Conservation (phyloP, 768 basidiomycete species). For the Leccinum incarnatum region DNA sequence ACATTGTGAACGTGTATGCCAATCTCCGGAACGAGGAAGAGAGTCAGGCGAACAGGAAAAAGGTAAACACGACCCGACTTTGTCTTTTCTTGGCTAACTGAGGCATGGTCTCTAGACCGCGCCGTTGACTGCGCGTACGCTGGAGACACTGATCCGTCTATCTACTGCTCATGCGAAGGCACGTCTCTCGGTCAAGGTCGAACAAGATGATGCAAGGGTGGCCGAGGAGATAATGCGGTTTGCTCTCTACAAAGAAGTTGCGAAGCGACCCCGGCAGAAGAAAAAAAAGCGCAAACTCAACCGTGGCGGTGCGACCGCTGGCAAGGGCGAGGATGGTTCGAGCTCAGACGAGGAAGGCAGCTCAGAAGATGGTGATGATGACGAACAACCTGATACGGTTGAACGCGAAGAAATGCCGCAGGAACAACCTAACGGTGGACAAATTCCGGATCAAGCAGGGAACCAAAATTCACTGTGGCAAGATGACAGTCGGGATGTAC, state of each 20-base stretch:
- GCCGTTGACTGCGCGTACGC: constrained; percentile 94
- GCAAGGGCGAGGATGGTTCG: constrained; percentile 50
- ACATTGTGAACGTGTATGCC: constrained; percentile 91
- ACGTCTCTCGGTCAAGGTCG: constrained; percentile 81
- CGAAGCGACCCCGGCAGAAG: constrained; percentile 63
- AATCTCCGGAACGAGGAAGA: constrained; percentile 88
- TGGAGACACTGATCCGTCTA: constrained; percentile 97
- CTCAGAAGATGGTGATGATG: constrained; percentile 45
- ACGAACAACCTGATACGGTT: constrained; percentile 34
- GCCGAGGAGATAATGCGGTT: constrained; percentile 97
- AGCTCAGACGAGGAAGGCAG: constrained; percentile 39
- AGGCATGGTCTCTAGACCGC: constrained; percentile 64
- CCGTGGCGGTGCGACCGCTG: constrained; percentile 53
- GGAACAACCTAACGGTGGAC: constrained; percentile 22
- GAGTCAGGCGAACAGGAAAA: constrained; percentile 79
- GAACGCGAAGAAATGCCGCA: constrained; percentile 53
- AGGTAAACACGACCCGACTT: constrained; percentile 41
- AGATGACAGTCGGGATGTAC: constrained; percentile 62
- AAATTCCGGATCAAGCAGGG: constrained; percentile 27
- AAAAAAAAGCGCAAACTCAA: constrained; percentile 88
- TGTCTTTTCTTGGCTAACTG: constrained; percentile 2
- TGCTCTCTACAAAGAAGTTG: constrained; percentile 96
- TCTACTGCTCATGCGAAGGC: constrained; percentile 98
- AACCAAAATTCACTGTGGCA: constrained; percentile 63
- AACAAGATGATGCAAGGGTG: constrained; percentile 78